phyloP scores from a whole-genome alignment of 305 asterid genomes.

The Andrographis paniculata region DNA sequence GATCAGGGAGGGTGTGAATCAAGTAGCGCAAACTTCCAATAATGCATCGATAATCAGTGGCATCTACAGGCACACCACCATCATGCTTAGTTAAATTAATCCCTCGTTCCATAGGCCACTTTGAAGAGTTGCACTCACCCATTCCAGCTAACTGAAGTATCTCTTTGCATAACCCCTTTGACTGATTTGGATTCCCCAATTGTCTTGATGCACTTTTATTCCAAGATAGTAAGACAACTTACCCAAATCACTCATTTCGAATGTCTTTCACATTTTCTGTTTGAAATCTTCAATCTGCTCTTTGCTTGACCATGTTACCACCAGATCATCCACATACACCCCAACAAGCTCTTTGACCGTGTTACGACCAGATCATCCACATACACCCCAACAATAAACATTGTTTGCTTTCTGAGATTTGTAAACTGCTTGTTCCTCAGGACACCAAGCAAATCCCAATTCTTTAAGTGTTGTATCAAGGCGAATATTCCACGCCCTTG shows the following conservation, averaged over 20 bases:
- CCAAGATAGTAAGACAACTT: background rate
- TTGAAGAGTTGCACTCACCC: background rate
- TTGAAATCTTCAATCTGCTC: background rate
- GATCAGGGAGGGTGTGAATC: background rate
- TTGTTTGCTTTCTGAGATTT: background rate
- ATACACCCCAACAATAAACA: background rate
- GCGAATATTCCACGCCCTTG: background rate
- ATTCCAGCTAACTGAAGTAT: background rate
- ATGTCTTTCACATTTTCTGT: background rate
- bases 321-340: no score
- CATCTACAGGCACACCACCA: background rate
- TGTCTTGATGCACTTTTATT: background rate
- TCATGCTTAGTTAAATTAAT: background rate
- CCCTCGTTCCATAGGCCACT: background rate
- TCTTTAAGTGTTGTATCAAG: background rate
- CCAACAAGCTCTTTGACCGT: no score
- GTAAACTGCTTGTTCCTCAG: background rate
- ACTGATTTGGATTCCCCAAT: background rate
- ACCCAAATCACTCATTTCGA: slow-evolving; percentile 4
- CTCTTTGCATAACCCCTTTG: background rate
- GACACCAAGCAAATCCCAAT: background rate
- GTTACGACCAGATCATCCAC: background rate
- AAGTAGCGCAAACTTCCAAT: background rate
- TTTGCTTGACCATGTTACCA: background rate
- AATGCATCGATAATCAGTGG: background rate